Base-by-base conservation (phyloP, 2,329 filamentous ascomycete genomes). In the Tricladium varicosporioides region DNA sequence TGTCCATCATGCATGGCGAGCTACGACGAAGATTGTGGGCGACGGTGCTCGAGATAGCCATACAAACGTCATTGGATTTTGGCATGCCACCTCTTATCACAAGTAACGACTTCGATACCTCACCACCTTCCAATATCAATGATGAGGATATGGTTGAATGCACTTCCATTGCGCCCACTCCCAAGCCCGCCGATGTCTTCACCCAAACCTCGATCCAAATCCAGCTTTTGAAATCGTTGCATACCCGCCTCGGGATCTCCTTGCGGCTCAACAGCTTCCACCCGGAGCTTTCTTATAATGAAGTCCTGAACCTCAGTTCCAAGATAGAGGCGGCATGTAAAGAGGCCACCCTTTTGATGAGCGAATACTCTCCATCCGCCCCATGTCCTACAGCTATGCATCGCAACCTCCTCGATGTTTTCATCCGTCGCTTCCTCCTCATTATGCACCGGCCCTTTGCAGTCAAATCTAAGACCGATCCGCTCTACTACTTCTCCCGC, bases 1-100 rank as follows among this genome's bases (percentile, higher is more conserved):
- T 81, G 73, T 74, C 78, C 1, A 64, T 70, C 0, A 75, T 80
- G 42, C 73, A 75, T 18, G 73, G 76, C 1, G 83, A 86, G 67
- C 76, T 85, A 68, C 75, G 82, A 1, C 73, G 82, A 3, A 74
- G 82, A 2, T 64, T 85, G 1, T 85, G 82, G 83, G 76, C 77
- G 5, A 81, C 80, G 0, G 75, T 83, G 10, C 56, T 84, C 3
- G 81, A 85, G 63, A 67, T 84, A 2, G 76, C 77, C 14, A 54
- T 84, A 11, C 78, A 82, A 63, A 72, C 75, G 1, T 75, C 78
- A n/a, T 69, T 82, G 22, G 77, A 81, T 55, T 75, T 78, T 0
- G 81, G 81, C 0, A 77, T 78, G 0, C 75, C 76, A 1, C 78
- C 80, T 2, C 68, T 82, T 5, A 69, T 83, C 8, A 72, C 75